phyloP scores from a whole-genome alignment of 169 alveolate species.

The Cyclospora cayetanensis region DNA sequence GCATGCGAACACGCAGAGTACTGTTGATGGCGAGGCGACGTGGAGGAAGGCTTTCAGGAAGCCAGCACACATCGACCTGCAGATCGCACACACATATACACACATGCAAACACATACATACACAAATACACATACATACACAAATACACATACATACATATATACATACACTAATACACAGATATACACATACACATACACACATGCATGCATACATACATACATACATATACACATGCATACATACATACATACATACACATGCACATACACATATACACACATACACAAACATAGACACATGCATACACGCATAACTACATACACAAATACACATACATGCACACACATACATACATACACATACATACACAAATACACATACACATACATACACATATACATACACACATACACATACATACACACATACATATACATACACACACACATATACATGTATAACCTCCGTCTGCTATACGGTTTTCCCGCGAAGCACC shows the following conservation, averaged over 20 bases:
- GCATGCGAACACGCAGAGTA: constrained; percentile 33
- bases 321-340: background rate
- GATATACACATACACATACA: background rate
- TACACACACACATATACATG: background rate
- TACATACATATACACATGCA: background rate
- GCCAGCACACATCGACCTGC: constrained; percentile 46
- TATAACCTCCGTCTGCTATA: too few species aligned
- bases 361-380: background rate
- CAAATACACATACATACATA: background rate
- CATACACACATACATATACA: background rate
- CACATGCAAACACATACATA: background rate
- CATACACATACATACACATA: background rate
- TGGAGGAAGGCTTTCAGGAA: constrained; percentile 49
- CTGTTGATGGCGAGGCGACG: constrained; percentile 63
- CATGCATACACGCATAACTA: too few species aligned
- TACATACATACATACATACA: background rate
- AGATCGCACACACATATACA: background rate
- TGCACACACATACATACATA: background rate
- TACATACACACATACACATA: background rate
- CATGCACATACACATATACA: background rate
- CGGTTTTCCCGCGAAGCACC: too few species aligned
- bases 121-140: background rate
- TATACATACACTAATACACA: too few species aligned
- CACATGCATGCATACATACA: background rate
- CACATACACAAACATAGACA: too few species aligned